Percentiles rank a stretch among this genome's conserved stretches.
These are phyloP conservation scores for Amoeboaphelidium protococcarum DNA, from an alignment of 371 early-diverging fungal genomes.

Conservation along the genomic window DNA sequence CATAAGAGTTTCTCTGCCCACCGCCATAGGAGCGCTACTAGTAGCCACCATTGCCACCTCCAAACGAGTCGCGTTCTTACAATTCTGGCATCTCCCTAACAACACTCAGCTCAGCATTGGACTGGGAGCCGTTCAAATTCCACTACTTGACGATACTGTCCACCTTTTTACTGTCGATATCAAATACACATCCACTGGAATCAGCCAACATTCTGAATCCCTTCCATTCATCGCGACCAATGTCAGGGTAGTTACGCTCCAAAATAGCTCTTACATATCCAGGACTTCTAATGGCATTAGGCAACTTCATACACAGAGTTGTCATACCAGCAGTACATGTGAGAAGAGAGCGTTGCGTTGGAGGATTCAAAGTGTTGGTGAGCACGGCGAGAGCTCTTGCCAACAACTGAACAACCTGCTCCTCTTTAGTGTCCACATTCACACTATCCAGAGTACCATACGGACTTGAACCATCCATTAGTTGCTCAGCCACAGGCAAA, in stretches of 20 bases:
- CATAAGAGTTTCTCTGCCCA: slow-evolving; percentile 9
- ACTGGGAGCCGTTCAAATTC: slow-evolving; percentile 17
- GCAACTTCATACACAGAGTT: slow-evolving; percentile 36
- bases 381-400: slow-evolving; percentile 22
- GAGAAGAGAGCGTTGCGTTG: slow-evolving; percentile 11
- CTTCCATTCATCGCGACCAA: slow-evolving; percentile 26
- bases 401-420: slow-evolving; percentile 39
- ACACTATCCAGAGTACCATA: not conserved
- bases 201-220: slow-evolving; percentile 60
- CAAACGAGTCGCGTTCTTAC: slow-evolving; percentile 15
- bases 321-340: slow-evolving; percentile 47
- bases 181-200: slow-evolving; percentile 47
- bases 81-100: slow-evolving; percentile 47
- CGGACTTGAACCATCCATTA: not conserved
- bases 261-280: slow-evolving; percentile 53
- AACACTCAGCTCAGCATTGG: slow-evolving; percentile 24
- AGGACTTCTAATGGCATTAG: slow-evolving; percentile 32
- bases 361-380: not conserved
- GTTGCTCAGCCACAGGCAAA: not conserved
- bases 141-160: slow-evolving; percentile 17
- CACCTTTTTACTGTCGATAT: slow-evolving; percentile 34
- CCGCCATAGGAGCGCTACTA: slow-evolving; percentile 9
- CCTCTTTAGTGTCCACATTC: slow-evolving; percentile 7
- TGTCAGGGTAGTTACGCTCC: slow-evolving; percentile 33
- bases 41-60: slow-evolving; percentile 13